A percentile compares a stretch with the other conserved stretches of the same genome.
phyloP scores from a whole-genome alignment of 352 stramenopile genomes.

The Phytophthora vignae region DNA sequence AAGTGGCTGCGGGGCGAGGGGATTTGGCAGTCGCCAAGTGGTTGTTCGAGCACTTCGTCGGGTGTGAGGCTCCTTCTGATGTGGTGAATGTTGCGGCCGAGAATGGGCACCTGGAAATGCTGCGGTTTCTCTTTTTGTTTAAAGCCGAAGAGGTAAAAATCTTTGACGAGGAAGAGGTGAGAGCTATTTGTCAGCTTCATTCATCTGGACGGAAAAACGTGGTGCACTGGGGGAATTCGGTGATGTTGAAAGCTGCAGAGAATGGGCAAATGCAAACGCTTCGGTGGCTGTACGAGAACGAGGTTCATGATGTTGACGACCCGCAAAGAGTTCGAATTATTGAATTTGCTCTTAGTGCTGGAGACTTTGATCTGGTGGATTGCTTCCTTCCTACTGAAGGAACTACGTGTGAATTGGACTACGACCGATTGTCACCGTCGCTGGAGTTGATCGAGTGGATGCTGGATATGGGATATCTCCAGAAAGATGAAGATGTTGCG shows the following conservation, averaged over 20 bases:
- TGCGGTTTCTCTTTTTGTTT: conserved; percentile 7
- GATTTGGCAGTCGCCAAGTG: conserved; percentile 13
- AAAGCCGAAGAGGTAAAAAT: background rate
- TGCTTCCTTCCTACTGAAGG: background rate
- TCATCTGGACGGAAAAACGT: background rate
- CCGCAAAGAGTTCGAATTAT: background rate
- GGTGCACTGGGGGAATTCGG: background rate
- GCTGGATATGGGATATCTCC: background rate
- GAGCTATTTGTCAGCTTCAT: background rate
- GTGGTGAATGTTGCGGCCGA: background rate
- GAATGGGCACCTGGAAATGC: background rate
- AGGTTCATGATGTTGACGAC: background rate
- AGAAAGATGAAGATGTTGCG: background rate
- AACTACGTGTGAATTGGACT: conserved; percentile 6
- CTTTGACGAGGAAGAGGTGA: background rate
- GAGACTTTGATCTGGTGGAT: conserved; percentile 8
- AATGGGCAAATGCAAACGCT: background rate
- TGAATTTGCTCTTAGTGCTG: background rate
- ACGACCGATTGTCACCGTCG: background rate
- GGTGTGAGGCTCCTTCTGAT: background rate
- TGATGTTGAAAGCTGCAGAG: background rate
- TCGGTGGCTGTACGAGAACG: background rate
- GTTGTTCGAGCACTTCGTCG: conserved; percentile 6
- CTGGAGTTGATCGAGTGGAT: conserved; percentile 11
- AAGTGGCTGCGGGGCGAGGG: background rate